These are phyloP conservation scores for Chaetomiaceae sp. DNA, from an alignment of 2,329 filamentous ascomycete genomes.

Conservation along the genomic window DNA sequence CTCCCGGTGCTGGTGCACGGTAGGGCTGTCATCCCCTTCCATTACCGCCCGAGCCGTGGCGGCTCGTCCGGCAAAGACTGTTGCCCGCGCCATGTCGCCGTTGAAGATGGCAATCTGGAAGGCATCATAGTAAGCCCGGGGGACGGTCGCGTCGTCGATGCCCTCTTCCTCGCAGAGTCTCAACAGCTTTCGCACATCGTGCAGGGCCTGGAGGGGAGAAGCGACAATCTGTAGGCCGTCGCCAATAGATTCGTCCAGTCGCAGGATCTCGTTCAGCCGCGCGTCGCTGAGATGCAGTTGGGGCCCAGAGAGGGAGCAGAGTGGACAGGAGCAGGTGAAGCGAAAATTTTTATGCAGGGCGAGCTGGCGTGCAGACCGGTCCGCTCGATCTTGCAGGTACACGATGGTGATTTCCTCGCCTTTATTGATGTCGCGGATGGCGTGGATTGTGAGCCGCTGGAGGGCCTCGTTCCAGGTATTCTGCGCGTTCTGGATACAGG, in stretches of 20 bases:
- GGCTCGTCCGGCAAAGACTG: background rate
- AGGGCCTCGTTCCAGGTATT: slow-evolving; percentile 9
- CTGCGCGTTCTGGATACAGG: slow-evolving; percentile 9
- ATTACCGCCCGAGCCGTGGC: background rate
- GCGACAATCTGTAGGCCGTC: background rate
- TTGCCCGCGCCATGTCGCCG: background rate
- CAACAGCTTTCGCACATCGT: background rate
- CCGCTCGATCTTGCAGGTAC: background rate
- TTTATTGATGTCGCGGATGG: slow-evolving; percentile 10
- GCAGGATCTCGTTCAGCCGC: background rate
- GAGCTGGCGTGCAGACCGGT: background rate
- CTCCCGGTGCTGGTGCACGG: background rate
- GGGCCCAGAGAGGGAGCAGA: slow-evolving; percentile 3
- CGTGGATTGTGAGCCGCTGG: slow-evolving; percentile 5
- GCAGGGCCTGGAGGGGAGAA: background rate
- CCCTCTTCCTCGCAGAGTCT: background rate
- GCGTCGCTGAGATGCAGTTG: background rate
- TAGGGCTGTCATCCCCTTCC: background rate
- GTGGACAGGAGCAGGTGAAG: slow-evolving; percentile 10
- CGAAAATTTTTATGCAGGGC: background rate
- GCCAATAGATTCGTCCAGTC: background rate
- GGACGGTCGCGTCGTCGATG: background rate
- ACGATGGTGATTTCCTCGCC: slow-evolving; percentile 12
- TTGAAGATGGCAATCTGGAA: background rate
- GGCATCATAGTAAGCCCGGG: background rate